These are phyloP conservation scores for Colletotrichum sp. DNA, from an alignment of 2,329 filamentous ascomycete species.

Conservation along the genomic window DNA sequence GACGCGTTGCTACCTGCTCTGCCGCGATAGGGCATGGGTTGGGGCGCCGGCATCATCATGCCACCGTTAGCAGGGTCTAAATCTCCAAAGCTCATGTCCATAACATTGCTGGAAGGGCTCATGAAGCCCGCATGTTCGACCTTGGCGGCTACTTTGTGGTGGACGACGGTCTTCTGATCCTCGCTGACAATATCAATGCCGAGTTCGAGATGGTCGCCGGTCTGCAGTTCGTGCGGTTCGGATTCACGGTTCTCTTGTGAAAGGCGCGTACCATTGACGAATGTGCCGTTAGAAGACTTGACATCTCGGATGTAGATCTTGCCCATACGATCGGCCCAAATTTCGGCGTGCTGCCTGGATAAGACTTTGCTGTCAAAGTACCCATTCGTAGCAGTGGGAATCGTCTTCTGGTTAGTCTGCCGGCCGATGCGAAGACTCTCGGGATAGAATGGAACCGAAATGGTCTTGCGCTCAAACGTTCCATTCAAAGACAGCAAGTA, in stretches of 20 bases:
- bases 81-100: constrained; percentile 93
- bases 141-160: constrained; percentile 97
- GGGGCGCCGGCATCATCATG: constrained; percentile 72
- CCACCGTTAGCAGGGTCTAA: constrained; percentile 80
- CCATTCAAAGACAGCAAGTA: constrained; percentile 91
- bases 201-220: constrained; percentile 89
- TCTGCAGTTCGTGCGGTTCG: constrained; percentile 90
- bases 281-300: constrained; percentile 98
- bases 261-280: constrained; percentile 90
- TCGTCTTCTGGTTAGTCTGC: constrained; percentile 95
- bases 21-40: constrained; percentile 73
- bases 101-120: constrained; percentile 73
- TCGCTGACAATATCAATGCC: constrained; percentile 99
- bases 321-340: constrained; percentile 84
- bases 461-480: constrained; percentile 97
- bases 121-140: constrained; percentile 94
- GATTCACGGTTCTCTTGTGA: constrained; percentile 96
- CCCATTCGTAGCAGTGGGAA: constrained; percentile 88
- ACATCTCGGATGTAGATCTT: constrained; percentile 97
- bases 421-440: constrained; percentile 93
- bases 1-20: constrained; percentile 73
- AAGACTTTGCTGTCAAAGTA: constrained; percentile 99
- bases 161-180: constrained; percentile 97
- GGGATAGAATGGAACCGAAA: constrained; percentile 90
- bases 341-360: constrained; percentile 93